Percentiles rank a stretch among this genome's conserved stretches.
Conservation (phyloP, 345 rosid genomes). For the Brassica cretica region DNA sequence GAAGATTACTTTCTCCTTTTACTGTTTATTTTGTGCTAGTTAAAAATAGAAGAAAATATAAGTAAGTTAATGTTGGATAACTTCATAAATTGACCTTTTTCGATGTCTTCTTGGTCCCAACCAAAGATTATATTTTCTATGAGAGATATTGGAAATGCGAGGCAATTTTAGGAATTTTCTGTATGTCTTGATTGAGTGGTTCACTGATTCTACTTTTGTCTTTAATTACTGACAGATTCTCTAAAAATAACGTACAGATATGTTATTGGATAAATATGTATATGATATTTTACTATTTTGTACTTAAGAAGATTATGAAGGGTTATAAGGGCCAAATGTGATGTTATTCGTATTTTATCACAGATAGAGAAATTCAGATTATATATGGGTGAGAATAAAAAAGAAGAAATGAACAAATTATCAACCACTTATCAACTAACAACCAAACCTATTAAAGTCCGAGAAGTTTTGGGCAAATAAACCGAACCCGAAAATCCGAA, state of each 20-base stretch:
- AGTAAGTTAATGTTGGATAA: slow-evolving; percentile 6
- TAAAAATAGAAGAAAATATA: neutral
- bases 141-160: slow-evolving; percentile 14
- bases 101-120: slow-evolving; percentile 5
- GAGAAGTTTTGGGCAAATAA: neutral
- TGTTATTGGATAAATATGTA: neutral
- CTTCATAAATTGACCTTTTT: neutral
- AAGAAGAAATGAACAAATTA: neutral
- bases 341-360: slow-evolving; percentile 7
- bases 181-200: slow-evolving; percentile 22
- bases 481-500: no score
- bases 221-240: slow-evolving; percentile 17
- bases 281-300: neutral
- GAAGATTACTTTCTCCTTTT: slow-evolving; percentile 34
- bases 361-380: neutral
- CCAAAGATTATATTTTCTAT: neutral
- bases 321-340: neutral
- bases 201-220: slow-evolving; percentile 25
- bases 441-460: slow-evolving; percentile 11
- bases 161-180: slow-evolving; percentile 16
- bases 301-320: neutral
- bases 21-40: neutral
- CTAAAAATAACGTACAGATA: neutral
- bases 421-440: slow-evolving; percentile 26
- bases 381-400: neutral